Evolutionary conservation across 2,329 filamentous ascomycete genomes (phyloP), one percentile per base, ranked within the genome.

Genomic region (Epichloe hybrida): DNA sequence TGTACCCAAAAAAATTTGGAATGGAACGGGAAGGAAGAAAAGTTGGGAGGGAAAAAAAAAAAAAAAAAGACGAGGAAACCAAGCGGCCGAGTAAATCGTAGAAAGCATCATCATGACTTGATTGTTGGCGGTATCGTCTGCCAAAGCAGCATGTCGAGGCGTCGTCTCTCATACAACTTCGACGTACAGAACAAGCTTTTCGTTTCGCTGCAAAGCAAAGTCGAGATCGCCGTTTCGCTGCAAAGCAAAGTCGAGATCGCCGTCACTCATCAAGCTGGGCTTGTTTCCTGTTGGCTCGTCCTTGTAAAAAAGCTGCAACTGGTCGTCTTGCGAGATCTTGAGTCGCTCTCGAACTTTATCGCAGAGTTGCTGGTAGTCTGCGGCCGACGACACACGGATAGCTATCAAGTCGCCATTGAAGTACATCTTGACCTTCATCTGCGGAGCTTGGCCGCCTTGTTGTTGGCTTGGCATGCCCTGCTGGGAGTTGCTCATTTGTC

Each of bases 351-450:
- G 78, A 53, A 97, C 81, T 68, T 93, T 95, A 57, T 89, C 84
- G 59, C 84, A 84, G 8, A 98, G 75, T 54, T 88, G 84, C 49
- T 79, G 73, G 66, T 84, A 93, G 50, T 77, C 77, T 59, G 94
- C 88, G 50, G 94, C 86, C 1, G 78, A 77, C 0, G 91, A 85
- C 50, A 97, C 88, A 36, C 90, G 83, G 60, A 98, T 89, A 43
- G 93, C 86, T 57, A 96, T 91, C 51, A 94, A 80, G 58, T 96
- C 91, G 54, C 90, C 85, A 57, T 91, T 86, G 71, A 88, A 96
- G 71, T 87, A 93, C 50, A 96, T 84, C 70, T 97, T 97, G 64
- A 97, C 86, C 68, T 96, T 97, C 72, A 96, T 84, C 3, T 80
- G 77, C 7, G 75, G 69, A 6, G 69, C 62, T 36, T 49, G 48